Evolutionary conservation across 78 protist genomes (phyloP).

Genomic region (Tieghemostelium lacteum): DNA sequence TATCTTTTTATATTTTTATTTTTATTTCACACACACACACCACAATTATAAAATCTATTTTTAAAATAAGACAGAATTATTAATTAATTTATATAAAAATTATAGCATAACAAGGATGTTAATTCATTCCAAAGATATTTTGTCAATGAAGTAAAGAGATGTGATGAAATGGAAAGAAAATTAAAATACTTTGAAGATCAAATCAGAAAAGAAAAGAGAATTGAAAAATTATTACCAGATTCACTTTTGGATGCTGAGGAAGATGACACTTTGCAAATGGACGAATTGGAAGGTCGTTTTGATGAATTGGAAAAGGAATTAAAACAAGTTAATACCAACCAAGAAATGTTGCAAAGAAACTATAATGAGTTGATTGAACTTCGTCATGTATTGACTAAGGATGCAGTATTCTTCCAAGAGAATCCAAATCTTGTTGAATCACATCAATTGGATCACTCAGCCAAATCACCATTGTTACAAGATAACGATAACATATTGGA

Average conservation of each 20-base stretch:
- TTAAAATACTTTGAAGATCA: constrained; percentile 84
- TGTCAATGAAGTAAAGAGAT: constrained; percentile 91
- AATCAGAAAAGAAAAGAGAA: constrained; percentile 25
- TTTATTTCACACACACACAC: neutral
- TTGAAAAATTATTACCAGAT: constrained; percentile 15
- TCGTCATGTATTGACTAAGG: constrained; percentile 75
- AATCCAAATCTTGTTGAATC: constrained; percentile 59
- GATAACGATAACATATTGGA: constrained; percentile 21
- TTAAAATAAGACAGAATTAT: neutral
- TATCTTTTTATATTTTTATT: neutral
- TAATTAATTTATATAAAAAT: neutral
- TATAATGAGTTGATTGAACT: constrained; percentile 82
- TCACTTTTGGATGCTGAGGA: neutral
- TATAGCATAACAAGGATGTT: constrained; percentile 86
- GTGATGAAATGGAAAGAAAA: constrained; percentile 94
- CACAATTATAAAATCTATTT: neutral
- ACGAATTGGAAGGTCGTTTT: constrained; percentile 79
- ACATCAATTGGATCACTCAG: constrained; percentile 12
- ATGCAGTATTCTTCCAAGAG: constrained; percentile 84
- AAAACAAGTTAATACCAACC: constrained; percentile 82
- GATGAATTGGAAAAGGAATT: constrained; percentile 83
- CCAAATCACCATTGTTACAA: constrained; percentile 39
- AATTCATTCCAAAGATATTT: constrained; percentile 90
- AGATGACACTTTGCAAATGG: constrained; percentile 62
- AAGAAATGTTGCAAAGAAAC: constrained; percentile 77